Percentiles rank a stretch among this genome's conserved stretches.
Conservation (phyloP, 2,329 filamentous ascomycete species). For the Pseudocercospora pini-densiflorae region DNA sequence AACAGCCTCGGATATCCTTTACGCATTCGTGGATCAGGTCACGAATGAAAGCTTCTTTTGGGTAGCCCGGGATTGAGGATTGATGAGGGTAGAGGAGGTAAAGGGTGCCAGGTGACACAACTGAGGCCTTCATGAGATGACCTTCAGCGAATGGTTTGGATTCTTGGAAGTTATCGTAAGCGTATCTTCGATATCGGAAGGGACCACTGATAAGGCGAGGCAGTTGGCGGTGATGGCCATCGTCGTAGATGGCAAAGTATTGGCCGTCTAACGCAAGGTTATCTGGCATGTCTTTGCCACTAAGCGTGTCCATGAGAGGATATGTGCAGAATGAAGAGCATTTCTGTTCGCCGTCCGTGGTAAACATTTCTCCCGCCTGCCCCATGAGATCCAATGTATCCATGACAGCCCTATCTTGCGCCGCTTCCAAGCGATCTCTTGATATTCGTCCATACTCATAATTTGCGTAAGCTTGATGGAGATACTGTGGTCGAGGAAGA, state of each 20-base stretch:
- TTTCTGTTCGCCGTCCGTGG: constrained; percentile 9
- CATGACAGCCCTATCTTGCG: constrained; percentile 9
- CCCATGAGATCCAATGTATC: not conserved
- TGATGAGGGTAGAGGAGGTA: constrained; percentile 11
- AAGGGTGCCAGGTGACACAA: constrained; percentile 1
- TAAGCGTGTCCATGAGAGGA: constrained; percentile 3
- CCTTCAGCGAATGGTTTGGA: constrained; percentile 2
- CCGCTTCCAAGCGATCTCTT: not conserved
- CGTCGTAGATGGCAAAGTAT: not conserved
- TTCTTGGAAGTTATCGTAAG: constrained; percentile 11
- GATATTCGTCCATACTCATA: constrained; percentile 3
- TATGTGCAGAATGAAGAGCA: not conserved
- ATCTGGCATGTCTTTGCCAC: not conserved
- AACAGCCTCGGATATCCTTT: constrained; percentile 8
- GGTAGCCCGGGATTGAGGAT: constrained; percentile 6
- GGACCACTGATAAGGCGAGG: constrained; percentile 4
- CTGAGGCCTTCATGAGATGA: constrained; percentile 4
- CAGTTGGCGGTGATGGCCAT: constrained; percentile 7
- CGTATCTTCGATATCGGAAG: constrained; percentile 12
- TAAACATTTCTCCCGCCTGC: constrained; percentile 5
- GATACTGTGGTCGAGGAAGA: constrained; percentile 6
- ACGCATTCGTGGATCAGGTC: constrained; percentile 2
- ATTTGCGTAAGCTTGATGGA: constrained; percentile 12
- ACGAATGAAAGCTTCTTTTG: constrained; percentile 1
- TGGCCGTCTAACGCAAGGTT: not conserved